These are phyloP conservation scores for Leishmania guyanensis DNA, from an alignment of 208 protist genomes.

Conservation along the genomic window DNA sequence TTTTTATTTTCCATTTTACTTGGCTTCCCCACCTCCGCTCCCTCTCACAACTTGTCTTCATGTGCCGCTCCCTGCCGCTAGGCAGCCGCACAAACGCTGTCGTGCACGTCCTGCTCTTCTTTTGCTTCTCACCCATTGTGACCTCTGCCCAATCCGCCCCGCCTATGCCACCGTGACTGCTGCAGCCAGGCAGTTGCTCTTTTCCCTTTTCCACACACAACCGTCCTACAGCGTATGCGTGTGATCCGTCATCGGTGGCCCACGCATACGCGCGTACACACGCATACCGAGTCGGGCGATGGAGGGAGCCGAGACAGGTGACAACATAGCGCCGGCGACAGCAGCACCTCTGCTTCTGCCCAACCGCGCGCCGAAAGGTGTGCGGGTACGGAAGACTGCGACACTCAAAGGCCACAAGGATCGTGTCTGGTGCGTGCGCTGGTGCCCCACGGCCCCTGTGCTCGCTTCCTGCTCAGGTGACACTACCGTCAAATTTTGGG, in stretches of 20 bases:
- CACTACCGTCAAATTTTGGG: conserved; percentile 71
- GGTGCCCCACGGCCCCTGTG: conserved; percentile 69
- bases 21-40: not conserved
- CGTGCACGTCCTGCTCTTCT: too few relatives aligned
- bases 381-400: conserved; percentile 42
- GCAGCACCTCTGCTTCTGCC: conserved; percentile 32
- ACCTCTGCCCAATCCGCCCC: not conserved
- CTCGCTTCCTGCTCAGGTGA: conserved; percentile 82
- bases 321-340: not conserved
- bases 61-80: not conserved
- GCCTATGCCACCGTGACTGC: not conserved
- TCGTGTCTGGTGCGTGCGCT: conserved; percentile 87
- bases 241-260: not conserved
- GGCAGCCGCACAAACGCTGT: not conserved
- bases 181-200: not conserved
- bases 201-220: not conserved
- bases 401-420: conserved; percentile 63
- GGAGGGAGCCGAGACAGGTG: not conserved
- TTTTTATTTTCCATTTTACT: too few relatives aligned
- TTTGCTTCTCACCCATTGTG: not conserved
- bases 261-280: not conserved
- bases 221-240: not conserved
- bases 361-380: not conserved
- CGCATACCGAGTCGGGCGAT: not conserved
- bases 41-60: not conserved